These are phyloP conservation scores for Xylaria sp. DNA, from an alignment of 2,329 filamentous ascomycete genomes.

Conservation along the genomic window DNA sequence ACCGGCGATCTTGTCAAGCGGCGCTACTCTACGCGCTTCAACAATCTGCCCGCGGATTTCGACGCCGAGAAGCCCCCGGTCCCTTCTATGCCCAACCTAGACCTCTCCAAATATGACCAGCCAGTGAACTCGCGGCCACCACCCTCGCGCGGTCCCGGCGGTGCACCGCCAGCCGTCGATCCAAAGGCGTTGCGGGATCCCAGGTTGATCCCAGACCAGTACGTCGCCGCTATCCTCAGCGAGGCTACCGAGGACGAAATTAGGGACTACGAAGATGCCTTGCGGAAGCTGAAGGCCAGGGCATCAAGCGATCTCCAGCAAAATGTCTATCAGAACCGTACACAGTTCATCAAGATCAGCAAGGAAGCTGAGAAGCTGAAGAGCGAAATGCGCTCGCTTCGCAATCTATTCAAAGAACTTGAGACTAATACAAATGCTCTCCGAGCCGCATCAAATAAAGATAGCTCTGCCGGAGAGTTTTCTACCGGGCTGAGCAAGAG, in stretches of 20 bases:
- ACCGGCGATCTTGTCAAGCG: slow-evolving; percentile 90
- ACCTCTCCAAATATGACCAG: slow-evolving; percentile 64
- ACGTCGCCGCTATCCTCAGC: slow-evolving; percentile 76
- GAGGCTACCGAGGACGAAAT: slow-evolving; percentile 92
- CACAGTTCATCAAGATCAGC: slow-evolving; percentile 98
- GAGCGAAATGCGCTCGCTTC: slow-evolving; percentile 90
- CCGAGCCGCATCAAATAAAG: slow-evolving; percentile 67
- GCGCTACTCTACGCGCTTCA: slow-evolving; percentile 93
- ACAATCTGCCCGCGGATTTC: slow-evolving; percentile 77
- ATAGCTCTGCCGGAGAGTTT: slow-evolving; percentile 63
- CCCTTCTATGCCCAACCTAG: slow-evolving; percentile 71
- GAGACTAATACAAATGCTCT: slow-evolving; percentile 79
- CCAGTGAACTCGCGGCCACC: slow-evolving; percentile 60
- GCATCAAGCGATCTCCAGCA: slow-evolving; percentile 89
- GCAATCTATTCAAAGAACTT: slow-evolving; percentile 91
- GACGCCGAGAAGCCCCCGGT: slow-evolving; percentile 76
- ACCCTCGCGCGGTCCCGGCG: slow-evolving; percentile 62
- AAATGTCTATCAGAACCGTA: slow-evolving; percentile 96
- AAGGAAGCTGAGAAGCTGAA: slow-evolving; percentile 99
- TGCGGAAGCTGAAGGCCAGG: slow-evolving; percentile 80
- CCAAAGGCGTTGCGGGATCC: slow-evolving; percentile 82
- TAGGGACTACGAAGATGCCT: slow-evolving; percentile 78
- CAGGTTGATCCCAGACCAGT: slow-evolving; percentile 81
- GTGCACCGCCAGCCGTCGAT: slow-evolving; percentile 75
- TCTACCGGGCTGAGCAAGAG: slow-evolving; percentile 69